Base-by-base conservation (phyloP, 2,329 filamentous ascomycete genomes). In the Fusarium sarcochroum region DNA sequence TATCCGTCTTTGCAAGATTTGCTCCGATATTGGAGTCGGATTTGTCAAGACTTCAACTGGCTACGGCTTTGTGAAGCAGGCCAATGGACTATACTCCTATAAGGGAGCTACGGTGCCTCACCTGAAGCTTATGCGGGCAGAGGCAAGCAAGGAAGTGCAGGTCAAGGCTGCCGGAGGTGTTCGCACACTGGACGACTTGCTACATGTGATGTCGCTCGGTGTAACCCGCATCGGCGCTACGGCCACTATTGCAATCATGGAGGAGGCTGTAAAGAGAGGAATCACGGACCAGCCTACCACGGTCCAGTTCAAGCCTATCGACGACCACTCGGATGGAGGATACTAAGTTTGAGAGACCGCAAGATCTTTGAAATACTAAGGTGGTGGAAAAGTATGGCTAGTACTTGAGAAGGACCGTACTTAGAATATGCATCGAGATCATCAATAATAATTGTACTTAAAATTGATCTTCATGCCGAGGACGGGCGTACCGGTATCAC, bases 21-120 rank as follows among this genome's bases (percentile, higher is more conserved):
- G 87, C 72, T 83, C 83, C 0, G 73, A 79, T 0, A 35, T 86
- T 0, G 76, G 76, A 0, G 87, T 89, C 0, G 86, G 82, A 0
- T 90, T 88, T 58, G 82, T 89, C 66, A 89, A 89, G 78, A 89
- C 87, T 0, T 87, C 85, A 2, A 88, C 87, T 0, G 87, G 87
- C 1, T 89, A 88, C 66, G 87, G 86, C 0, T 89, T 89, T 42
- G 85, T 88, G 15, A 89, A 89, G 76, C 83, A 84, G 73, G 37
- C 73, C 0, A 78, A 82, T 60, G 86, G 86, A 0, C 73, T 78
- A 44, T 89, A 88, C 63, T 81, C 78, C 9, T 89, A 87, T 73
- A 78, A 80, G 14, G 87, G 86, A 0, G 86, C 86, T 0, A 89
- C 85, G 0, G 74, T 84, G 10, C 73, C 73, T 21, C 81, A 87